These are phyloP conservation scores for Grifola frondosa DNA, from an alignment of 1,284 basidiomycete genomes.

Conservation along the genomic window DNA sequence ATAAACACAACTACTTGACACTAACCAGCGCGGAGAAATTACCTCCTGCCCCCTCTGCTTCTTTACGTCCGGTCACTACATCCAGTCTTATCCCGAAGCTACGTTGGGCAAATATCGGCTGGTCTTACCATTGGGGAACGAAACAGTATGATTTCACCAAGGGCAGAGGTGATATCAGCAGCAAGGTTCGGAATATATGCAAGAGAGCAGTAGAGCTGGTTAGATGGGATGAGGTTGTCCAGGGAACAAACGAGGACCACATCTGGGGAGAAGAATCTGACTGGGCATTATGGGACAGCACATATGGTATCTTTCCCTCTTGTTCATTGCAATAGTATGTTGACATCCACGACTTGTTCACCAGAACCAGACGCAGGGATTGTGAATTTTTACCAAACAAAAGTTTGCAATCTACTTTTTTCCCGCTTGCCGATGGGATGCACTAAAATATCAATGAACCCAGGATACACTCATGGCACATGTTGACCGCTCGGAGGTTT, in stretches of 20 bases:
- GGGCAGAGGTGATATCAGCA: conserved; percentile 61
- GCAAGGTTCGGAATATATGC: conserved; percentile 58
- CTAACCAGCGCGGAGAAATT: conserved; percentile 55
- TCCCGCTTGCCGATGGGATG: not conserved
- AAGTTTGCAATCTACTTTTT: conserved; percentile 34
- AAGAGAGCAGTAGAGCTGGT: conserved; percentile 57
- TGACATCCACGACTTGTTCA: not conserved
- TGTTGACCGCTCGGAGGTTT: conserved; percentile 88
- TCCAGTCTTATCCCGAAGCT: conserved; percentile 67
- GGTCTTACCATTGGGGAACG: conserved; percentile 90
- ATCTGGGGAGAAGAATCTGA: conserved; percentile 56
- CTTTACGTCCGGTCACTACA: conserved; percentile 43
- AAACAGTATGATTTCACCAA: conserved; percentile 87
- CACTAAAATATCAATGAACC: not conserved
- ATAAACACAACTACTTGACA: conserved; percentile 43
- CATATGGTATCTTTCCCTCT: conserved; percentile 57
- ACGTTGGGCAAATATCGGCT: conserved; percentile 92
- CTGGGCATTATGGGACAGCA: conserved; percentile 71
- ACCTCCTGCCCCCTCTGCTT: conserved; percentile 56
- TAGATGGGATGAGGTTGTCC: conserved; percentile 70
- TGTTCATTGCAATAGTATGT: not conserved
- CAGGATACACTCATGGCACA: conserved; percentile 91
- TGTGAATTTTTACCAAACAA: conserved; percentile 87
- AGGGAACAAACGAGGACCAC: conserved; percentile 15
- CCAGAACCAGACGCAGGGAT: conserved; percentile 90